Base-by-base conservation (phyloP, 306 rosid species). In the Glycine tomentella region DNA sequence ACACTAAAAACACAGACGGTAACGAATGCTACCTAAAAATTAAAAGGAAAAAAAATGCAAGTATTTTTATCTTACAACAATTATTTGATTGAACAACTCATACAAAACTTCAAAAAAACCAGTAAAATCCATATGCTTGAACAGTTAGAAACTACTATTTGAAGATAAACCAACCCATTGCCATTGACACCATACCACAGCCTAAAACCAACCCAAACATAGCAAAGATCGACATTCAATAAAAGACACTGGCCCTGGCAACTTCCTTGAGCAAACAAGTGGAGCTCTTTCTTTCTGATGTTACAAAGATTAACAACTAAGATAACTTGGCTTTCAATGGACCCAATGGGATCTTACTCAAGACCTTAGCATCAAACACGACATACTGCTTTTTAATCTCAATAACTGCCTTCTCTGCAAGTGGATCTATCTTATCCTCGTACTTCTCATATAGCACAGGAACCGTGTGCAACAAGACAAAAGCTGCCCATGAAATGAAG, bases 371-470 rank as follows among this genome's bases (percentile, higher is more conserved):
- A 79, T 88, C 90, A 84, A 91, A 77, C 76, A 88, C 84, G 13
- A 75, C 80, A 33, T 90, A 91, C 74, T 87, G 91, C 88, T 84
- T 91, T 62, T 87, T 87, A 56, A 86, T 75, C 89, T 88, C 87
- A 44, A 85, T 44, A 7, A 17, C 45, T 1, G 88, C 90, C 91
- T 82, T 88, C 86, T 90, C 91, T 2, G 87, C 92, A 38, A 83
- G 77, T 6, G 89, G 62, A 40, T 91, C 93, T n/a, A 91, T 81
- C 82, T 85, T 87, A 80, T 80, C 86, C 72, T 87, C 91, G 25
- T 71, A 87, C 85, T 87, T 91, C 84, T 90, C 97, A 57, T 91
- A 91, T 8, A 91, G 3, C 16, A 90, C 90, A 4, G 97, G 97
- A 17, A 88, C 85, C 0, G 90, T 90, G 80, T 90, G 90, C 73